Conservation (phyloP, 148 eudicot genomes). For the Suaeda aralocaspica region DNA sequence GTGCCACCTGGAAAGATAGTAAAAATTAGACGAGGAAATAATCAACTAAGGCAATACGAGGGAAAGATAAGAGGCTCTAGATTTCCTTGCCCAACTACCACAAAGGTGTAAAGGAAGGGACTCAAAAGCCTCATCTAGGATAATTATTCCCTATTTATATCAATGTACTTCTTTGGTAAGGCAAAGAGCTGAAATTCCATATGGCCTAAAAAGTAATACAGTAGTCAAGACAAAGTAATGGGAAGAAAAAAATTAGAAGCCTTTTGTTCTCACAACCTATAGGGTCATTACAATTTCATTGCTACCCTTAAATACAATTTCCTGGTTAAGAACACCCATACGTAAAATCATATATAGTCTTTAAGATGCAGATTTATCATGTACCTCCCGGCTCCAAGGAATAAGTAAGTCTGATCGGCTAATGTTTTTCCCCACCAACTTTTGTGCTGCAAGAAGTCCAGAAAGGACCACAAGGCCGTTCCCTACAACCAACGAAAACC, state of each 20-base stretch:
- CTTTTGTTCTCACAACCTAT: not conserved
- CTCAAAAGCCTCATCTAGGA: not conserved
- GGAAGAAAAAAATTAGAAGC: not conserved
- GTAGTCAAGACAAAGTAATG: not conserved
- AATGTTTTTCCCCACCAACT: conserved; percentile 64
- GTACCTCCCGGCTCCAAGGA: conserved; percentile 98
- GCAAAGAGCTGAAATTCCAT: not conserved
- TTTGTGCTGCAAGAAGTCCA: conserved; percentile 76
- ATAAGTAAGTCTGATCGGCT: conserved; percentile 78
- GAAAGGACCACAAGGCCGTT: conserved; percentile 93
- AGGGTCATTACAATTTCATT: not conserved
- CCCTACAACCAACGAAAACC: conserved; percentile 45
- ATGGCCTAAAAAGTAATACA: not conserved
- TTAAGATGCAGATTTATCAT: not conserved
- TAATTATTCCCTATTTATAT: not conserved
- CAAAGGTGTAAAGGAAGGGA: not conserved
- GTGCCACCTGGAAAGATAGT: conserved; percentile 66
- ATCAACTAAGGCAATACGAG: not conserved
- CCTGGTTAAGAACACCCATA: not conserved
- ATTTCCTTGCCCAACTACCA: not conserved
- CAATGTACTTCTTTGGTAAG: not conserved
- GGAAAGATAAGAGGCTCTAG: not conserved
- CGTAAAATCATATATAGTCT: not conserved
- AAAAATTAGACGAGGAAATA: not conserved
- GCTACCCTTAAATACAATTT: not conserved